Percentiles rank a stretch among this genome's conserved stretches.
Conservation (phyloP, 2,329 filamentous ascomycete species). For the Corynespora cassiicola region DNA sequence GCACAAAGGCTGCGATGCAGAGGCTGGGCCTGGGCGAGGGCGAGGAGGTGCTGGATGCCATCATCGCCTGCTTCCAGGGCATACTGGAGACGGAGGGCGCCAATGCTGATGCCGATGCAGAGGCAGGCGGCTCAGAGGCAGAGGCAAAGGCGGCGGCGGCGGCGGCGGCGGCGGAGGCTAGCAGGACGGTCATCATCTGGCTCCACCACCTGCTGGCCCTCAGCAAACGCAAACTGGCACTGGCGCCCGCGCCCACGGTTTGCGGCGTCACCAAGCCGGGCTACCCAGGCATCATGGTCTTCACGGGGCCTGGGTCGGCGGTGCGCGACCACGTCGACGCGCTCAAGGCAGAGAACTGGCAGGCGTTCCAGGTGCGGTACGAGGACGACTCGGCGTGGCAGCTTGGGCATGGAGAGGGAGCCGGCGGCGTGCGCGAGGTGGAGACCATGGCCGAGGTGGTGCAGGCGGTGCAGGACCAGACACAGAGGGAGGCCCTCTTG, state of each 20-base stretch:
- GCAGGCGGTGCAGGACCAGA: conserved; percentile 28
- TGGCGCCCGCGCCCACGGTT: conserved; percentile 42
- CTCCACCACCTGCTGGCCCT: conserved; percentile 55
- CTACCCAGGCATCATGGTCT: conserved; percentile 54
- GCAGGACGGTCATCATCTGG: conserved; percentile 53
- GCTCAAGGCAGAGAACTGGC: conserved; percentile 53
- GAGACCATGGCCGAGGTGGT: conserved; percentile 54
- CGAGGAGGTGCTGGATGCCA: conserved; percentile 52
- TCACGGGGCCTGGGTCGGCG: conserved; percentile 44
- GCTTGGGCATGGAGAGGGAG: conserved; percentile 47
- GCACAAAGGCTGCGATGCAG: conserved; percentile 34
- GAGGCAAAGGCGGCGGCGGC: background rate
- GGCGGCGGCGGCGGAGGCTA: conserved; percentile 4
- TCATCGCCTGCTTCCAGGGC: conserved; percentile 47
- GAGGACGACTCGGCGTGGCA: conserved; percentile 47
- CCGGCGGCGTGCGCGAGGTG: conserved; percentile 52
- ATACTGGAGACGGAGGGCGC: conserved; percentile 29
- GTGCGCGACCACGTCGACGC: conserved; percentile 51
- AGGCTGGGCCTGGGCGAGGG: conserved; percentile 37
- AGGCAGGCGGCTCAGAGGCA: no score
- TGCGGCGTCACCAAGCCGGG: conserved; percentile 54
- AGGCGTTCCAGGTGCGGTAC: conserved; percentile 53
- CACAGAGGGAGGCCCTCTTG: conserved; percentile 36
- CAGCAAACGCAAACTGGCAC: conserved; percentile 53
- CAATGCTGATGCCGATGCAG: no score